Evolutionary conservation across 331 rosid species (phyloP), one percentile per base, ranked within the genome.

Genomic region (Saraca asoca): DNA sequence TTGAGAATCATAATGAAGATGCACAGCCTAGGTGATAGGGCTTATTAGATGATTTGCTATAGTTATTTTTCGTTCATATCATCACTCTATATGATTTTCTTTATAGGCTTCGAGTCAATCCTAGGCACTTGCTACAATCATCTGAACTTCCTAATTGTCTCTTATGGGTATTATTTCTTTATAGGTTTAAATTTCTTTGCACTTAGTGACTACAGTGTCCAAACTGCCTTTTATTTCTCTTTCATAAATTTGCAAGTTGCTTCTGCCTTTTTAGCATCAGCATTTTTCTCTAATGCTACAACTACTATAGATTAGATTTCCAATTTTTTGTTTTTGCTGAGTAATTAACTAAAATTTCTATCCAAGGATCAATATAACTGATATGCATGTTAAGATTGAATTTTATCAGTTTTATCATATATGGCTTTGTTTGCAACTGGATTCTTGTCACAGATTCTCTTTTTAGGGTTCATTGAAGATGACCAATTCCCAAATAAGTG

Each of bases 241-340:
- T 84, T 70, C 19, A 72, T 84, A 75, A 84, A 84, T 71, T 62
- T 84, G 81, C 88, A 80, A 80, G 78, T 84, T 37, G 57, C 85
- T 2, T 38, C 64, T 42, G 85, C 96, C 48, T 87, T 87, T 75
- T 78, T 83, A 39, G 77, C 62, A 54, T 82, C 96, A 45, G 79
- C 84, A 31, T 18, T 86, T 74, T 87, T 90, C 71, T 72, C 92
- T 65, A 75, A 80, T 61, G 79, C 79, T 45, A 83, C 83, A 78
- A 90, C 95, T 10, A 83, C 95, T 61, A 70, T 92, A 91, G 97
- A 93, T 90, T 82, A n/a, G 66, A 85, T 48, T 43, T n/a, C n/a
- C n/a, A 20, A 42, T 29, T 13, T 29, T 46, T 41, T n/a, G 39
- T 3, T 39, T 45, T 66, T 0, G 48, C 39, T 9, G 17, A 8